Evolutionary conservation across 306 rosid genomes (phyloP).

Genomic region (Dryas alaskensis): DNA sequence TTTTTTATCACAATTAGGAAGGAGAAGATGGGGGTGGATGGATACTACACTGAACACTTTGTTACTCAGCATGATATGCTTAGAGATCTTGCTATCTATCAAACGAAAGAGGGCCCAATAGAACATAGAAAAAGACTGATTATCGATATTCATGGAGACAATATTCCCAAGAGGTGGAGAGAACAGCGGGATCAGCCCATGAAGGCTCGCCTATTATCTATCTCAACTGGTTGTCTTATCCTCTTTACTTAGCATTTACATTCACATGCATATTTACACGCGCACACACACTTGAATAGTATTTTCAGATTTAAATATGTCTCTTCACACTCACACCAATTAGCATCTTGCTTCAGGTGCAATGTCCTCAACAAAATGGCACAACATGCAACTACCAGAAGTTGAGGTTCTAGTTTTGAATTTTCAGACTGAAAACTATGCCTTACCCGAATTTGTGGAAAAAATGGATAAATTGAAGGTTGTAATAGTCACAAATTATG

Average conservation of each 20-base stretch:
- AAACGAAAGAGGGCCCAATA: constrained; percentile 27
- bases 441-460: constrained; percentile 45
- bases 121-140: constrained; percentile 42
- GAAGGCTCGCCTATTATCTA: constrained; percentile 46
- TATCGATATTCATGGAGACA: constrained; percentile 39
- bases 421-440: constrained; percentile 31
- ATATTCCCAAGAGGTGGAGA: constrained; percentile 58
- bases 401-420: constrained; percentile 59
- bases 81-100: constrained; percentile 55
- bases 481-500: constrained; percentile 45
- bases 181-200: constrained; percentile 26
- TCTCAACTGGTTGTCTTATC: constrained; percentile 54
- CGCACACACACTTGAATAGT: background rate
- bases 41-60: constrained; percentile 48
- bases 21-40: constrained; percentile 26
- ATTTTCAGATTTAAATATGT: background rate
- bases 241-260: background rate
- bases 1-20: constrained; percentile 33
- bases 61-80: constrained; percentile 54
- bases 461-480: constrained; percentile 53
- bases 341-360: constrained; percentile 43
- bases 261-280: background rate
- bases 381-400: constrained; percentile 38
- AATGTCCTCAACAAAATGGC: constrained; percentile 42
- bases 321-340: background rate